A percentile compares a stretch with the other conserved stretches of the same genome.
Evolutionary conservation across 2,329 filamentous ascomycete genomes (phyloP).

Genomic region (Phialophora macrospora): DNA sequence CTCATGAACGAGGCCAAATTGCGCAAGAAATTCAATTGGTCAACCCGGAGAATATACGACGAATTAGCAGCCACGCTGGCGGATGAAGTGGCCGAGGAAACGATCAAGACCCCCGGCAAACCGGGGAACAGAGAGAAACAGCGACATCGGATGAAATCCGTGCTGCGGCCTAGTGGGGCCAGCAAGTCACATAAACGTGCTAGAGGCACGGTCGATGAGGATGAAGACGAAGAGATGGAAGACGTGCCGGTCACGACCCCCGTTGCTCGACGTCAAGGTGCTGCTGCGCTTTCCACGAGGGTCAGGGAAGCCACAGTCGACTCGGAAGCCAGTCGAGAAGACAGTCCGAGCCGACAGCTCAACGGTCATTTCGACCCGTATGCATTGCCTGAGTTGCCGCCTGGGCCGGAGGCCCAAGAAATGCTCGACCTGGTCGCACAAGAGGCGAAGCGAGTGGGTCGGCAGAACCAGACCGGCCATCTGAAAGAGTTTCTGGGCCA

Average conservation of each 20-base stretch:
- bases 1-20: constrained; percentile 40
- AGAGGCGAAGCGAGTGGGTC: constrained; percentile 38
- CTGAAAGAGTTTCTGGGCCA: constrained; percentile 38
- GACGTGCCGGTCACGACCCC: constrained; percentile 43
- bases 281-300: constrained; percentile 21
- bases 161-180: constrained; percentile 52
- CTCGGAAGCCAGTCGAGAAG: constrained; percentile 34
- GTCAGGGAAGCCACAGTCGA: constrained; percentile 29
- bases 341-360: constrained; percentile 40
- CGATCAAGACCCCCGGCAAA: constrained; percentile 36
- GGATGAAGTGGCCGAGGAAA: constrained; percentile 38
- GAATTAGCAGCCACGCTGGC: constrained; percentile 39
- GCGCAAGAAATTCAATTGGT: constrained; percentile 41
- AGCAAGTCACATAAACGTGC: constrained; percentile 51
- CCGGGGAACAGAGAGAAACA: constrained; percentile 26
- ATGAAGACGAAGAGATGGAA: constrained; percentile 43
- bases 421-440: constrained; percentile 38
- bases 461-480: constrained; percentile 38
- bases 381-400: constrained; percentile 37
- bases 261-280: constrained; percentile 40
- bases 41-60: constrained; percentile 39
- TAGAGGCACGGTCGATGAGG: constrained; percentile 41
- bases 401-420: constrained; percentile 39
- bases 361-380: constrained; percentile 37
- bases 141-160: constrained; percentile 46